phyloP scores from a whole-genome alignment of 176 grass and related monocot genomes.

The Carex myosuroides region DNA sequence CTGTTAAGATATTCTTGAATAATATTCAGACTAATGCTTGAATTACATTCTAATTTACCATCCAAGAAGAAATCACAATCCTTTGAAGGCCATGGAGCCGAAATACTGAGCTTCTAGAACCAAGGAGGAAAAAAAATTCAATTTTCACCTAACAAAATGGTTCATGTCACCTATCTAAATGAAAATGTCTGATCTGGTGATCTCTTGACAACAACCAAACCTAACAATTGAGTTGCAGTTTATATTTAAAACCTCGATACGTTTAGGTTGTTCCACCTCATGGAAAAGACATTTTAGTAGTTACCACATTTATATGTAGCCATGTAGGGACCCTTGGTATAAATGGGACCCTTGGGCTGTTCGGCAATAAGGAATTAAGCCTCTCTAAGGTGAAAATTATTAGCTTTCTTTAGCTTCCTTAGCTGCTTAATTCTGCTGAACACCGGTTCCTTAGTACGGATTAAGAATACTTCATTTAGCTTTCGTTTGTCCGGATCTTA shows the following conservation, averaged over 20 bases:
- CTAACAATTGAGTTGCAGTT: not conserved
- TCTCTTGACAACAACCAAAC: slow-evolving; percentile 6
- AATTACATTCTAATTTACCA: not conserved
- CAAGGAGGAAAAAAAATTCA: not conserved
- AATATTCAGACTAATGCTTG: not conserved
- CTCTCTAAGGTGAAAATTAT: no score
- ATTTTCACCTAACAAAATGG: not conserved
- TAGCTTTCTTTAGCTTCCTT: no score
- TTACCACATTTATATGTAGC: not conserved
- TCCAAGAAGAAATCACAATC: not conserved
- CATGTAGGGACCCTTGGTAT: not conserved
- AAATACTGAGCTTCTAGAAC: not conserved
- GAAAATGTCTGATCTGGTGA: not conserved
- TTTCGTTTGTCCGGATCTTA: no score
- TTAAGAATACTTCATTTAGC: no score
- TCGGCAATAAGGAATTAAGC: no score
- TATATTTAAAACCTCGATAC: not conserved
- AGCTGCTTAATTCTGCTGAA: no score
- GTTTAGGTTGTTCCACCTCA: not conserved
- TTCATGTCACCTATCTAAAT: not conserved
- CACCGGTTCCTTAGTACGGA: no score
- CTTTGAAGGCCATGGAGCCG: not conserved
- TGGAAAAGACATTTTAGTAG: not conserved
- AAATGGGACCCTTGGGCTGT: no score
- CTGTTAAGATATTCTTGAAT: not conserved